Percentiles rank a stretch among this genome's conserved stretches.
Evolutionary conservation across 2,329 filamentous ascomycete species (phyloP).

Genomic region (Paraphaeosphaeria sporulosa): DNA sequence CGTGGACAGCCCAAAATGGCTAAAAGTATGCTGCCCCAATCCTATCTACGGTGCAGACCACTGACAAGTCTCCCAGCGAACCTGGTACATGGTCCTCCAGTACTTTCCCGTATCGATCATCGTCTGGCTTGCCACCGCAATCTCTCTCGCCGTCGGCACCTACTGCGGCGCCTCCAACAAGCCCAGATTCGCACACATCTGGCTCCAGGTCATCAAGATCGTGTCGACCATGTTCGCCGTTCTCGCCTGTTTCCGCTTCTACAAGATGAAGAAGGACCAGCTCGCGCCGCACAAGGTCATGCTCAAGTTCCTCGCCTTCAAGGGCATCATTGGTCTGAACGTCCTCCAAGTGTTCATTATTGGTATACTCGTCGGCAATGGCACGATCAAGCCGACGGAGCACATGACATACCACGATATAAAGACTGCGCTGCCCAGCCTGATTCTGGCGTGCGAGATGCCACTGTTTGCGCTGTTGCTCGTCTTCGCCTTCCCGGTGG

Average conservation of each 20-base stretch:
- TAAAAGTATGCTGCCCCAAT: constrained; percentile 28
- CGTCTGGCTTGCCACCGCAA: constrained; percentile 37
- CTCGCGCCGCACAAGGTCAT: constrained; percentile 35
- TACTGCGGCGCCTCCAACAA: constrained; percentile 42
- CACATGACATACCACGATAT: constrained; percentile 43
- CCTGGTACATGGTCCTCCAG: constrained; percentile 43
- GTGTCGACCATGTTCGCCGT: constrained; percentile 31
- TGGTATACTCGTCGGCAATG: constrained; percentile 36
- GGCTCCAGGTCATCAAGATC: constrained; percentile 34
- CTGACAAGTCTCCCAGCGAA: constrained; percentile 26
- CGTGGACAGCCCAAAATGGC: constrained; percentile 29
- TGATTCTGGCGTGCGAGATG: constrained; percentile 44
- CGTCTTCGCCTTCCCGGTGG: constrained; percentile 31
- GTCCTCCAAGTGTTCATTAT: constrained; percentile 40
- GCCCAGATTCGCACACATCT: constrained; percentile 40
- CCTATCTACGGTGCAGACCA: not conserved
- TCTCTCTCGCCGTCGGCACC: constrained; percentile 31
- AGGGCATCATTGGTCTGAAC: constrained; percentile 42
- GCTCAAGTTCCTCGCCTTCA: constrained; percentile 42
- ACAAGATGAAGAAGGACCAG: constrained; percentile 29
- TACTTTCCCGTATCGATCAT: constrained; percentile 39
- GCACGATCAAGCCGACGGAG: constrained; percentile 30
- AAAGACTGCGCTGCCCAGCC: constrained; percentile 32
- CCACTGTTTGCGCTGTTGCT: constrained; percentile 40
- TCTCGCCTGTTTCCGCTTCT: constrained; percentile 33